Percentiles rank a stretch among this genome's conserved stretches.
phyloP scores from a whole-genome alignment of 345 rosid genomes.

The Eucalyptus pumila region DNA sequence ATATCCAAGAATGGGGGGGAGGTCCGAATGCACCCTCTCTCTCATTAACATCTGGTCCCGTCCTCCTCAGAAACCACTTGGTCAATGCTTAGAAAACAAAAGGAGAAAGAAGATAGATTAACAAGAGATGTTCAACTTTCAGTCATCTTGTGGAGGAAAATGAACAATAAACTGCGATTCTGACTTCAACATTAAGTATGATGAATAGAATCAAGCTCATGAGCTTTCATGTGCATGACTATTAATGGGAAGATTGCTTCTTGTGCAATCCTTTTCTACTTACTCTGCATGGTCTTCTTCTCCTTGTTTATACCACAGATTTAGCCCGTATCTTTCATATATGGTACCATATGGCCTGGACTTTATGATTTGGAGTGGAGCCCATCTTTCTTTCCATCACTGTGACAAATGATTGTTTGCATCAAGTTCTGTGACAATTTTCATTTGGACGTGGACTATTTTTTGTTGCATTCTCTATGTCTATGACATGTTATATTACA shows the following conservation, averaged over 20 bases:
- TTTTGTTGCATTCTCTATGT: background rate
- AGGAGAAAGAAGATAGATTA: background rate
- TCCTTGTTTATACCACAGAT: background rate
- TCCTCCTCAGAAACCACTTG: background rate
- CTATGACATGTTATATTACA: background rate
- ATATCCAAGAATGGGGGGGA: background rate
- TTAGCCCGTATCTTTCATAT: background rate
- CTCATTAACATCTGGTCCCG: background rate
- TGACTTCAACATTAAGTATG: background rate
- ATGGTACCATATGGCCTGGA: background rate
- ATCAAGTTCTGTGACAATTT: background rate
- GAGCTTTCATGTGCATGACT: background rate
- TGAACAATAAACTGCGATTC: background rate
- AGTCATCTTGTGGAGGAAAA: background rate
- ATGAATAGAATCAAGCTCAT: background rate
- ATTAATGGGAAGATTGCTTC: background rate
- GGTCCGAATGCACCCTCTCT: background rate
- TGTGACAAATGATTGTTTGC: background rate
- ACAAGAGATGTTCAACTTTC: background rate
- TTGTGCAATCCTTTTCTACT: background rate
- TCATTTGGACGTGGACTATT: background rate
- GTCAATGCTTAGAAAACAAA: background rate
- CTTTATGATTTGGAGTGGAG: background rate
- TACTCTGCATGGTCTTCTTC: background rate
- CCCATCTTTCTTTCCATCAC: background rate